Conservation (phyloP, 2,329 filamentous ascomycete species). For the Tolypocladium inflatum region DNA sequence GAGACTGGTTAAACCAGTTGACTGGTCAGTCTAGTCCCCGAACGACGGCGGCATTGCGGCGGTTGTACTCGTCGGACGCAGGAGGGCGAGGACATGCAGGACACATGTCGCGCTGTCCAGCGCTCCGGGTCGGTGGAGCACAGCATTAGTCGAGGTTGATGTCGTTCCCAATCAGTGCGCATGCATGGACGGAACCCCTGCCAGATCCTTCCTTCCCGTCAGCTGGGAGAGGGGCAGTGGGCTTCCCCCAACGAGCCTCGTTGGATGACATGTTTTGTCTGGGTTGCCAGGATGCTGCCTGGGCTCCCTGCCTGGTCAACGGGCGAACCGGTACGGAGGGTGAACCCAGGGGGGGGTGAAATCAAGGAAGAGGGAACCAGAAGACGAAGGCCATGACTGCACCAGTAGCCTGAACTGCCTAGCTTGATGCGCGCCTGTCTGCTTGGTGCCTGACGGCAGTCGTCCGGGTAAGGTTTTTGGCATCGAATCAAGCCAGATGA, state of each 20-base stretch:
- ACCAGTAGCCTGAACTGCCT: no score
- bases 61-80: constrained; percentile 4
- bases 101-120: constrained; percentile 5
- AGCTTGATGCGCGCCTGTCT: background rate
- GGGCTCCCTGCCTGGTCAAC: background rate
- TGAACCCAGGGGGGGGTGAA: background rate
- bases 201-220: background rate
- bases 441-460: background rate
- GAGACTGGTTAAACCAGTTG: background rate
- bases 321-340: background rate
- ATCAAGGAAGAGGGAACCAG: background rate
- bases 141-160: constrained; percentile 1
- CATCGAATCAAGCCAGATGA: background rate
- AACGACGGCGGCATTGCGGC: background rate
- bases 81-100: constrained; percentile 4
- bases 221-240: background rate
- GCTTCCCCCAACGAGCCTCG: no score
- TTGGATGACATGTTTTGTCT: background rate
- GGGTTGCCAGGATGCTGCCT: background rate
- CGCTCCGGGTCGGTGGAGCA: constrained; percentile 4
- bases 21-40: background rate
- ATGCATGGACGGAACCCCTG: background rate
- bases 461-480: background rate
- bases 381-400: background rate
- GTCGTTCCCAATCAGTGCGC: background rate